Evolutionary conservation across 164 flowering plant genomes (phyloP).

Genomic region (Piper betle): DNA sequence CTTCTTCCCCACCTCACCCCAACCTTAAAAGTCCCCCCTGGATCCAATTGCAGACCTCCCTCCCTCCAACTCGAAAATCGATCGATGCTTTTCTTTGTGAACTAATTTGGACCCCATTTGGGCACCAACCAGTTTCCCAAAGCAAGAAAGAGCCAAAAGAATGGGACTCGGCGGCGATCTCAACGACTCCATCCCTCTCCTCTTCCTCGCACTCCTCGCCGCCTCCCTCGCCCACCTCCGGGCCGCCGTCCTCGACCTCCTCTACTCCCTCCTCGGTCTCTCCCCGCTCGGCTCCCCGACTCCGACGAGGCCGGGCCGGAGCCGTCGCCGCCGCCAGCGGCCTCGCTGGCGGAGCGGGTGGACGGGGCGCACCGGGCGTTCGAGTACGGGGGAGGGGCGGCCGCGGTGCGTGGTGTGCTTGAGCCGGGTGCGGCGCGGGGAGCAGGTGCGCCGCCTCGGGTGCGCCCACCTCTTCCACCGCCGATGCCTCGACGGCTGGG

Average conservation of each 20-base stretch:
- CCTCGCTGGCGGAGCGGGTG: slow-evolving; percentile 39
- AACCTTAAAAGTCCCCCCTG: too few species aligned
- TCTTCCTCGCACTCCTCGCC: slow-evolving; percentile 39
- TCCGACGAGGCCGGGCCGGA: not conserved
- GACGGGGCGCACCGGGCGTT: slow-evolving; percentile 21
- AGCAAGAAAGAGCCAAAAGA: slow-evolving; percentile 10
- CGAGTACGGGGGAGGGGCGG: slow-evolving; percentile 11
- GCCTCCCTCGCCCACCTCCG: slow-evolving; percentile 38
- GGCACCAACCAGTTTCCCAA: slow-evolving; percentile 4
- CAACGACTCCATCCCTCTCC: slow-evolving; percentile 55
- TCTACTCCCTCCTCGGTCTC: slow-evolving; percentile 16
- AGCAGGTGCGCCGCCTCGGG: slow-evolving; percentile 39
- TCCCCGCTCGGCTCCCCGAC: not conserved
- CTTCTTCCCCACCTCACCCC: too few species aligned
- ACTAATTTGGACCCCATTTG: too few species aligned
- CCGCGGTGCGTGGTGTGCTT: slow-evolving; percentile 56
- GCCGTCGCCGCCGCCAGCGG: slow-evolving; percentile 25
- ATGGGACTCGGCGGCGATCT: slow-evolving; percentile 64
- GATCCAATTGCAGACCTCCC: too few species aligned
- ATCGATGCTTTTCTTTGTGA: too few species aligned
- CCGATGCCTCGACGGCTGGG: slow-evolving; percentile 69
- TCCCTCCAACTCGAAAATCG: too few species aligned
- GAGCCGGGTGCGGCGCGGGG: slow-evolving; percentile 37
- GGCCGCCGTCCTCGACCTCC: slow-evolving; percentile 21
- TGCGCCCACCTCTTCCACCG: slow-evolving; percentile 73